These are phyloP conservation scores for Oxytropis ochrocephala DNA, from an alignment of 306 rosid species.

Conservation along the genomic window DNA sequence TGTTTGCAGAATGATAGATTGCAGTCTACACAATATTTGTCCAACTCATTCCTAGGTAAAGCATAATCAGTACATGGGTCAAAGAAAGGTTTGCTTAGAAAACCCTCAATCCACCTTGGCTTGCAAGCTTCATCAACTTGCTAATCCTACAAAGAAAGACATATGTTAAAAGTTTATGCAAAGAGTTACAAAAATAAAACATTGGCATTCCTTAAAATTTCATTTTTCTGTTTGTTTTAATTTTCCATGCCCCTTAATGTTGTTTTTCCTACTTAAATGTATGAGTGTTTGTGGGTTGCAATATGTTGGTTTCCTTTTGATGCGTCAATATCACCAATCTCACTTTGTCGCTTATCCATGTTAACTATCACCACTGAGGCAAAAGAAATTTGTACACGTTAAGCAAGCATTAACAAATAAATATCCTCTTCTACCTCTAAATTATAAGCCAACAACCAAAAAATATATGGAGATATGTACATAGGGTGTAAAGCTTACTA, in stretches of 20 bases:
- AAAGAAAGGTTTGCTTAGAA: slow-evolving; percentile 19
- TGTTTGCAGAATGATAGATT: slow-evolving; percentile 20
- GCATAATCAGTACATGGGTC: slow-evolving; percentile 10
- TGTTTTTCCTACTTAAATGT: not conserved
- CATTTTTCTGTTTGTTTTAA: not conserved
- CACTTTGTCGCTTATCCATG: not conserved
- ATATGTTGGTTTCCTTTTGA: not conserved
- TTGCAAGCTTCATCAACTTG: not conserved
- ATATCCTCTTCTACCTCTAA: too few species aligned
- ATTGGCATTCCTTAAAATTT: not conserved
- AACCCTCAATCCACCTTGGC: slow-evolving; percentile 21
- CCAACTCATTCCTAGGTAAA: slow-evolving; percentile 12
- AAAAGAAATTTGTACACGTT: not conserved
- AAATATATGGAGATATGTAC: too few species aligned
- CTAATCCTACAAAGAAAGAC: not conserved
- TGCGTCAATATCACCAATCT: not conserved
- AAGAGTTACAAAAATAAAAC: not conserved
- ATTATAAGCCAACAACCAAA: too few species aligned
- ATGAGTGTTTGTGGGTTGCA: not conserved
- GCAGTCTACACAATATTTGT: not conserved
- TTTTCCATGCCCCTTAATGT: not conserved
- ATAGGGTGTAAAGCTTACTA: not conserved
- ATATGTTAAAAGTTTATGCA: not conserved
- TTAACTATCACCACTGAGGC: not conserved
- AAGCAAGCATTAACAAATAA: not conserved